These are phyloP conservation scores for Moricandia moricandioides DNA, from an alignment of 345 rosid genomes.

Conservation along the genomic window DNA sequence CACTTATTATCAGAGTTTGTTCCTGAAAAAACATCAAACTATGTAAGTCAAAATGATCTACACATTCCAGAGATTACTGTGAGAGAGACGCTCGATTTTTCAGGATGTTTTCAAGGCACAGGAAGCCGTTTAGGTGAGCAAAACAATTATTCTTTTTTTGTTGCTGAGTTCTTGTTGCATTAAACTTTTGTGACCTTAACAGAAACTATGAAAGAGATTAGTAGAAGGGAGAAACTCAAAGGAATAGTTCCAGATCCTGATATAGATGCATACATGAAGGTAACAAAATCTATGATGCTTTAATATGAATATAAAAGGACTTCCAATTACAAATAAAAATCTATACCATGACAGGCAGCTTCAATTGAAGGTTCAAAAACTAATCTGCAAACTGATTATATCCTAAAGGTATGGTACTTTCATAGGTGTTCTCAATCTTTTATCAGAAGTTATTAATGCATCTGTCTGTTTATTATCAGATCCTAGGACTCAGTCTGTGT, in stretches of 20 bases:
- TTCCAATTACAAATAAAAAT: not conserved
- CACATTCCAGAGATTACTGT: slow-evolving; percentile 76
- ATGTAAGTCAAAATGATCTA: slow-evolving; percentile 68
- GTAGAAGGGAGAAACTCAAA: slow-evolving; percentile 29
- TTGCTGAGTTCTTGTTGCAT: not conserved
- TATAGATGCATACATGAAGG: slow-evolving; percentile 40
- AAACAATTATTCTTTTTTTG: not conserved
- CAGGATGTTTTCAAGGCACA: slow-evolving; percentile 74
- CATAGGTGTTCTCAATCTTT: not conserved
- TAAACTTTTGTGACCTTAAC: not conserved
- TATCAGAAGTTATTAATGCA: not conserved
- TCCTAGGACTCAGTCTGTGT: slow-evolving; percentile 46
- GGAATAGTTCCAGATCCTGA: slow-evolving; percentile 32
- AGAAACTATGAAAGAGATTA: not conserved
- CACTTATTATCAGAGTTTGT: slow-evolving; percentile 45
- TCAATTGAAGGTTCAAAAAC: slow-evolving; percentile 34
- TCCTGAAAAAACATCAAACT: slow-evolving; percentile 37
- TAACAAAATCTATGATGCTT: not conserved
- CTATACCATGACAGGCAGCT: slow-evolving; percentile 32
- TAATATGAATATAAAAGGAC: not conserved
- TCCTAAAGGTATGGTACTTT: slow-evolving; percentile 36
- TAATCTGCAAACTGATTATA: slow-evolving; percentile 46
- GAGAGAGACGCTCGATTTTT: slow-evolving; percentile 75
- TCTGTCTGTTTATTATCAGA: slow-evolving; percentile 23
- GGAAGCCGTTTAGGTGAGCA: slow-evolving; percentile 36